Conservation (phyloP, 768 basidiomycete species). For the Mycena galericulata region DNA sequence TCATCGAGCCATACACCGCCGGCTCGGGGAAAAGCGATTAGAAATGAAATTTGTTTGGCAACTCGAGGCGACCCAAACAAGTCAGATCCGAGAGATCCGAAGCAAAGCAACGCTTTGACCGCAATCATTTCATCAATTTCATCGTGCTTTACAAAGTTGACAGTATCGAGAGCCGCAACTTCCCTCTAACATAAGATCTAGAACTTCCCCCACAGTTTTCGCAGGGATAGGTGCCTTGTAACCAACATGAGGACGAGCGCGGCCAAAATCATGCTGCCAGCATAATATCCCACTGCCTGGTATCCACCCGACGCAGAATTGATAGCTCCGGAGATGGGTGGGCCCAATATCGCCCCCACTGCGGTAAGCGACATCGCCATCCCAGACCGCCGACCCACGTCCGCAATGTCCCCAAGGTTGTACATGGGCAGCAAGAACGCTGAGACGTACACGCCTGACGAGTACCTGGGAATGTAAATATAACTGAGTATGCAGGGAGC, state of each 20-base stretch:
- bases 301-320: slow-evolving; percentile 64
- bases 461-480: slow-evolving; percentile 54
- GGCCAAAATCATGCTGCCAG: slow-evolving; percentile 54
- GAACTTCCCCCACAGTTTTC: slow-evolving; percentile 55
- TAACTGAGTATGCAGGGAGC: slow-evolving; percentile 4
- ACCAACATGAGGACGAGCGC: slow-evolving; percentile 55
- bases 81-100: neutral
- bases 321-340: slow-evolving; percentile 82
- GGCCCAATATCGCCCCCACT: slow-evolving; percentile 73
- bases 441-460: slow-evolving; percentile 72
- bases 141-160: too few relatives aligned
- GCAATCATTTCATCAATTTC: too few relatives aligned
- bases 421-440: slow-evolving; percentile 69
- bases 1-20: slow-evolving; percentile 19
- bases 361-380: slow-evolving; percentile 74
- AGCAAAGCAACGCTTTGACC: too few relatives aligned
- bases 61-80: neutral
- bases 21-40: neutral
- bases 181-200: slow-evolving; percentile 35
- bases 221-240: slow-evolving; percentile 54
- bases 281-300: slow-evolving; percentile 62
- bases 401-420: slow-evolving; percentile 67
- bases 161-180: too few relatives aligned
- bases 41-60: neutral
- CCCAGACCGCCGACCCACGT: slow-evolving; percentile 75